Evolutionary conservation across 371 early-diverging fungal species (phyloP).

Genomic region (Parasitella parasitica): DNA sequence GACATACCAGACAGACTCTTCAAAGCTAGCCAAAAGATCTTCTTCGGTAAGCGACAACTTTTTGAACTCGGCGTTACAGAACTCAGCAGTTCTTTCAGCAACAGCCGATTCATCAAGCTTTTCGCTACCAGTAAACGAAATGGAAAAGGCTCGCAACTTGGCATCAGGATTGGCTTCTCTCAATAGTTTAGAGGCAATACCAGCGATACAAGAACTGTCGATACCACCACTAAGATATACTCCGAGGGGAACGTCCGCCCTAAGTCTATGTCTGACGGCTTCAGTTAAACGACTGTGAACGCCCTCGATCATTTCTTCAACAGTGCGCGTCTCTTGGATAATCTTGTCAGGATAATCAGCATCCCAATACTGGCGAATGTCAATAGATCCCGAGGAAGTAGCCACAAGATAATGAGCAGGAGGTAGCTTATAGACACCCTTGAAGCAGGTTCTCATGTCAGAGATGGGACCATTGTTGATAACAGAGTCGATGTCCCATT

Average conservation of each 20-base stretch:
- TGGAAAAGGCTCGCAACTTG: constrained; percentile 14
- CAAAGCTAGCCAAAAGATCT: constrained; percentile 5
- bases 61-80: constrained; percentile 13
- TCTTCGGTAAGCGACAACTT: constrained; percentile 11
- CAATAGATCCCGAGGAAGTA: constrained; percentile 7
- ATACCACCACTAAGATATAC: constrained; percentile 24
- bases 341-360: constrained; percentile 23
- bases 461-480: constrained; percentile 2
- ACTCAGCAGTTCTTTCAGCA: constrained; percentile 24
- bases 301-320: constrained; percentile 24
- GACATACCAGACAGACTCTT: constrained; percentile 24
- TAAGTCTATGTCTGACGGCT: constrained; percentile 14
- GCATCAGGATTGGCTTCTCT: constrained; percentile 56
- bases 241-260: constrained; percentile 24
- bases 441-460: constrained; percentile 21
- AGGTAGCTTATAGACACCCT: constrained; percentile 21
- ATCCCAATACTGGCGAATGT: constrained; percentile 18
- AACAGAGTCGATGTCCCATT: constrained; percentile 20
- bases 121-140: constrained; percentile 17
- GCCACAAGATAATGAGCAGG: constrained; percentile 21
- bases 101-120: constrained; percentile 18
- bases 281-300: constrained; percentile 22
- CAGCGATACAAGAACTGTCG: constrained; percentile 23
- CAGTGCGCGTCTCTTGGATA: constrained; percentile 11
- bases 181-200: constrained; percentile 28